Evolutionary conservation across 2,329 filamentous ascomycete genomes (phyloP).

Genomic region (Colletotrichum tofieldiae): DNA sequence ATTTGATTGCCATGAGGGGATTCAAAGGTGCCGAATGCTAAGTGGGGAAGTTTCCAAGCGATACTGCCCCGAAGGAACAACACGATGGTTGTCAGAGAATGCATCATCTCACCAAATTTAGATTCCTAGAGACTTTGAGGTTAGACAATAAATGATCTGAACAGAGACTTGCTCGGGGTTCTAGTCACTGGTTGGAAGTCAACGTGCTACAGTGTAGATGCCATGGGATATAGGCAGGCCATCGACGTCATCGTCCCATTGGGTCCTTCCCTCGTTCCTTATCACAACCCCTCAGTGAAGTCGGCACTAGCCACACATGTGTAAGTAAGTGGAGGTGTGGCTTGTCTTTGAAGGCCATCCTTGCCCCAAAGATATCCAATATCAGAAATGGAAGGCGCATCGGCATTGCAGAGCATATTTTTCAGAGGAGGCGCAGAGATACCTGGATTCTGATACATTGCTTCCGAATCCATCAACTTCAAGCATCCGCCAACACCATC

Average conservation of each 20-base stretch:
- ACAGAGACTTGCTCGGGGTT: background rate
- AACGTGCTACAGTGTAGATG: background rate
- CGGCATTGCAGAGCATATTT: background rate
- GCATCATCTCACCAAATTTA: background rate
- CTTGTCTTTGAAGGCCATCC: background rate
- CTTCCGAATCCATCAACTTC: background rate
- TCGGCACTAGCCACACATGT: slow-evolving; percentile 7
- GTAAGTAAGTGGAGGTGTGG: slow-evolving; percentile 22
- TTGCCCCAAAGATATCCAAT: background rate
- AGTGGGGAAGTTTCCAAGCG: slow-evolving; percentile 39
- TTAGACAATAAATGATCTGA: too few species aligned
- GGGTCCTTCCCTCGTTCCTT: background rate
- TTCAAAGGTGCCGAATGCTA: slow-evolving; percentile 2
- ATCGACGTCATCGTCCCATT: slow-evolving; percentile 16
- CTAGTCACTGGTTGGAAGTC: background rate
- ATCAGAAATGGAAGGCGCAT: background rate
- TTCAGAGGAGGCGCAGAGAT: background rate
- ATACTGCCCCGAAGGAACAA: background rate
- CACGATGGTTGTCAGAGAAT: background rate
- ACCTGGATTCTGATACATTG: background rate
- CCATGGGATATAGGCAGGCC: background rate
- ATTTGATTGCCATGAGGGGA: slow-evolving; percentile 39
- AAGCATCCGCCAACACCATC: background rate
- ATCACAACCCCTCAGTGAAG: slow-evolving; percentile 6
- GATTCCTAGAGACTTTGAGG: background rate